Evolutionary conservation across 2,329 filamentous ascomycete genomes (phyloP).

Genomic region (Coniochaeta hoffmannii): DNA sequence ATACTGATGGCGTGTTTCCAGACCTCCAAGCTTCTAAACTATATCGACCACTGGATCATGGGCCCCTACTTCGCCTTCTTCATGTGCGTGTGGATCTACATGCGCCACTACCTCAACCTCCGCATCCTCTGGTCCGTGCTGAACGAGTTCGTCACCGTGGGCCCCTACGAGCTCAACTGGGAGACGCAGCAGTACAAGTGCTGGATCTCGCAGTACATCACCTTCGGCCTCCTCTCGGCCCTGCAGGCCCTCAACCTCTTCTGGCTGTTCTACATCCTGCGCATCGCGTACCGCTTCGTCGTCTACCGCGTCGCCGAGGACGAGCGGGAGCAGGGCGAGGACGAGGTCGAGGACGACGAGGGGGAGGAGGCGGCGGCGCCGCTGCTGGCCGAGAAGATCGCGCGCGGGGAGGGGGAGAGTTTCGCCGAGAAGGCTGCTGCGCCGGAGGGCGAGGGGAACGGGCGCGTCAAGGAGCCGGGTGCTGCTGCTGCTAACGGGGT

Average conservation of each 20-base stretch:
- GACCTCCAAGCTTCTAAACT: conserved; percentile 90
- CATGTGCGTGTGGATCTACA: conserved; percentile 78
- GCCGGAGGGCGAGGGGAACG: conserved; percentile 8
- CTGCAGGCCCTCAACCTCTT: conserved; percentile 74
- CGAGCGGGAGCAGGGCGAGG: conserved; percentile 61
- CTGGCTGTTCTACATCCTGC: conserved; percentile 72
- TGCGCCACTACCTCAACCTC: conserved; percentile 80
- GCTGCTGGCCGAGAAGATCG: not conserved
- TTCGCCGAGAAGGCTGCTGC: conserved; percentile 1
- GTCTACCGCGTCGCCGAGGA: conserved; percentile 56
- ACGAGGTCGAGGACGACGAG: conserved; percentile 22
- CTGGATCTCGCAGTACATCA: conserved; percentile 60
- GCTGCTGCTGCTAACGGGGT: not conserved
- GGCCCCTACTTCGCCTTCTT: conserved; percentile 79
- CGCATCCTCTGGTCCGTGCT: conserved; percentile 68
- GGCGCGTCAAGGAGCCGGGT: not conserved
- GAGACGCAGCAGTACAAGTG: conserved; percentile 72
- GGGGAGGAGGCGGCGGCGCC: conserved; percentile 3
- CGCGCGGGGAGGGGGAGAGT: not conserved
- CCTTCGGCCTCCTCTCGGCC: conserved; percentile 52
- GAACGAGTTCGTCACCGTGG: conserved; percentile 67
- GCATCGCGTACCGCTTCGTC: conserved; percentile 66
- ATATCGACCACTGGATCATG: conserved; percentile 73
- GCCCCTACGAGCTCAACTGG: conserved; percentile 72
- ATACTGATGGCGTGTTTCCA: conserved; percentile 23